Evolutionary conservation across 2,329 filamentous ascomycete species (phyloP).

Genomic region (Fusarium agapanthi): DNA sequence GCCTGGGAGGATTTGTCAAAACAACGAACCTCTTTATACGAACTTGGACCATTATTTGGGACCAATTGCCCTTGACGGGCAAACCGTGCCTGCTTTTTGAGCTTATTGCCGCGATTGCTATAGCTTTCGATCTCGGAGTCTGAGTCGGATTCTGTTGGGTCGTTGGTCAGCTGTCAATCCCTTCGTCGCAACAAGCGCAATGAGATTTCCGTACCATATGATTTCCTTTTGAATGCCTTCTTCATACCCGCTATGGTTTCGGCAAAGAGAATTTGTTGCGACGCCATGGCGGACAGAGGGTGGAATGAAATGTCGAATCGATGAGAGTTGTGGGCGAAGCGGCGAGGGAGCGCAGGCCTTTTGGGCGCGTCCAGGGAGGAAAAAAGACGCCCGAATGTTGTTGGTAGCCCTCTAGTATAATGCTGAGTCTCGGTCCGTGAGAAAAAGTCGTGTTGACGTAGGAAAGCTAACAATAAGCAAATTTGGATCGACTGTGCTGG

Average conservation of each 20-base stretch:
- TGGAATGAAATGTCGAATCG: constrained; percentile 17
- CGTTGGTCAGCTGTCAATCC: constrained; percentile 32
- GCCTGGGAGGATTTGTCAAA: constrained; percentile 10
- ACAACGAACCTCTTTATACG: constrained; percentile 72
- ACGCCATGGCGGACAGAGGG: constrained; percentile 48
- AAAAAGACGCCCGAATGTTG: background rate
- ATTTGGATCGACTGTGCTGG: constrained; percentile 39
- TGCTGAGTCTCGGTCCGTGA: background rate
- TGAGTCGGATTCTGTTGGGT: constrained; percentile 74
- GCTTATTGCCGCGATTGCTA: constrained; percentile 80
- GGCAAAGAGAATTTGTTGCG: constrained; percentile 69
- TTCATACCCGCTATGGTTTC: constrained; percentile 75
- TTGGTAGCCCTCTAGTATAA: background rate
- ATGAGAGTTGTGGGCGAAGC: constrained; percentile 28
- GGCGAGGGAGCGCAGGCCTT: constrained; percentile 23
- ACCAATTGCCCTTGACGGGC: constrained; percentile 75
- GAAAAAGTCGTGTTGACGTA: constrained; percentile 12
- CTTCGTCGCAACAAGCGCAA: background rate
- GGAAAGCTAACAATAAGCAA: constrained; percentile 21
- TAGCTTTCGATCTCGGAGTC: constrained; percentile 75
- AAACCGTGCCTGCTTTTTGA: constrained; percentile 78
- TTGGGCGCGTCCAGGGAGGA: background rate
- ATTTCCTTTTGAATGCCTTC: constrained; percentile 70
- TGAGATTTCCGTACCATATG: constrained; percentile 59
- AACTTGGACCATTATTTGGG: constrained; percentile 69